Base-by-base conservation (phyloP, 371 early-diverging fungal species). In the Mucor mucedo region DNA sequence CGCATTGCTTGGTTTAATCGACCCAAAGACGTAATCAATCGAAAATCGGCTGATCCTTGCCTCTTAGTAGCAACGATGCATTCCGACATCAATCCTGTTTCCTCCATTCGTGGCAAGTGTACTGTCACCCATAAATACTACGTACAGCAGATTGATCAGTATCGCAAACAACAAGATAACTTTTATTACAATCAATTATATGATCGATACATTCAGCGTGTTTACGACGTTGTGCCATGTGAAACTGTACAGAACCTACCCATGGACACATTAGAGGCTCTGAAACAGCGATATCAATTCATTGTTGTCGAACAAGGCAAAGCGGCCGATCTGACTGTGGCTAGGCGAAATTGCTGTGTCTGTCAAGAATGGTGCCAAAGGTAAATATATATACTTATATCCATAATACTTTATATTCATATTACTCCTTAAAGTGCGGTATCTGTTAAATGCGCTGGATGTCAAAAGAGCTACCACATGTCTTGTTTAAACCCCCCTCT, bases 51-150 rank as follows among this genome's bases (percentile, higher is more conserved):
- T 57, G 94, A 94, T 79, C 82, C 88, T 38, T 84, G 90, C 4
- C 74, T 90, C 5, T 75, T 95, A 32, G 80, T 94, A 5, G 95
- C 95, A 5, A 91, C 93, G 33, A 94, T 95, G 94, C 90, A 95
- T 76, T 87, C 91, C 13, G 95, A 94, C 66, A 68, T 92, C 68
- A 90, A 93, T 60, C 91, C 93, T n/a, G 78, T 94, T 1, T 81
- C 90, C 7, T 82, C 87, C 58, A 93, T 95, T 69, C 84, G 87
- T 45, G 93, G 93, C 48, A 91, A 90, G 62, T 95, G 95, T 69
- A 69, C 66, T 28, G 89, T 95, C 28, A 73, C 75, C 8, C 95
- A 95, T 64, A 80, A 79, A 10, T 63, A 85, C 42, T 86, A 92
- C 62, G 87, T 95, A 41, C 70, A 73, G 5, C 79, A 87, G 42